phyloP scores from a whole-genome alignment of 495 filamentous ascomycete species.

The Penicillium daleae region DNA sequence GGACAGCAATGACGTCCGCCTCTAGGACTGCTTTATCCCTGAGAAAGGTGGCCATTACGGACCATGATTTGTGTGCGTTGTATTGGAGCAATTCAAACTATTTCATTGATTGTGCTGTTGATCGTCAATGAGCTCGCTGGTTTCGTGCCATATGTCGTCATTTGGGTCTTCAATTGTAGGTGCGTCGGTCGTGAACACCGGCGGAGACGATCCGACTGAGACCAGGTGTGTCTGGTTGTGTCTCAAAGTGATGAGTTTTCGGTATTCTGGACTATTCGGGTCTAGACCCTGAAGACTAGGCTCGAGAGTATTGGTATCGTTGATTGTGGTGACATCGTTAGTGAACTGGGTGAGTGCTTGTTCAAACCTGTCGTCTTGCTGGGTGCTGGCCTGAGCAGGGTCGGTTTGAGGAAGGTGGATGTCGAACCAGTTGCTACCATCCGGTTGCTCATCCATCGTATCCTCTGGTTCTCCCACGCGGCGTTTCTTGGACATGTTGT shows the following conservation, averaged over 20 bases:
- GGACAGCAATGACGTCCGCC: background rate
- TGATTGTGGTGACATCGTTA: constrained; percentile 7
- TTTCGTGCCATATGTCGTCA: no score
- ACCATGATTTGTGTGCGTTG: constrained; percentile 15
- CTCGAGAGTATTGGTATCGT: constrained; percentile 7
- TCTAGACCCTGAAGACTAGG: constrained; percentile 6
- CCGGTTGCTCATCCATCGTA: constrained; percentile 3
- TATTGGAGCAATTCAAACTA: no score
- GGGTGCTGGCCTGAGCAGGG: no score
- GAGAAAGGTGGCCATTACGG: constrained; percentile 14
- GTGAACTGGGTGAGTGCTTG: constrained; percentile 5
- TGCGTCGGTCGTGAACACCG: constrained; percentile 2
- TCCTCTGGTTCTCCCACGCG: constrained; percentile 1
- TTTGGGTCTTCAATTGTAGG: no score
- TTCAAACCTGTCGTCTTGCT: background rate
- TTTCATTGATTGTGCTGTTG: no score
- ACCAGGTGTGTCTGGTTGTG: background rate
- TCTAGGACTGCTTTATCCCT: constrained; percentile 8
- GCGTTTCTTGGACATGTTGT: constrained; percentile 11
- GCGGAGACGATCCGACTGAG: background rate
- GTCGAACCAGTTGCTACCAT: constrained; percentile 1
- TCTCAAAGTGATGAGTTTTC: constrained; percentile 5
- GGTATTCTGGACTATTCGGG: constrained; percentile 8
- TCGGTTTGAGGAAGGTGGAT: no score
- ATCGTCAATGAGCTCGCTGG: no score